Evolutionary conservation across 2,329 filamentous ascomycete species (phyloP), one percentile per base, ranked within the genome.

Genomic region (Rhynchosporium agropyri): DNA sequence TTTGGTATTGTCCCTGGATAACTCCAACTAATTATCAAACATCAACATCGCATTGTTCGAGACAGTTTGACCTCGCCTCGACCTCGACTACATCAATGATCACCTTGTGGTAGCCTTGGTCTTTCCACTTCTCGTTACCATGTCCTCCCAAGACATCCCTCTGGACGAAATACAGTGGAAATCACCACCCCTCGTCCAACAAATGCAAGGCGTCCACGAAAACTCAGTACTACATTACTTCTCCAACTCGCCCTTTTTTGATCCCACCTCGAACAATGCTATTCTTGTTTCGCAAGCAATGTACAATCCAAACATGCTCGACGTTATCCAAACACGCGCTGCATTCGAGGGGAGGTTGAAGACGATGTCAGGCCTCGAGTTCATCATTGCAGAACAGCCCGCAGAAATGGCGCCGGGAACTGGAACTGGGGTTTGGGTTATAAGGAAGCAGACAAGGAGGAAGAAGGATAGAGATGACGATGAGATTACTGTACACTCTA

Each of bases 91-190:
- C 13, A 13, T n/a, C 31, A 38, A 53, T 53, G 33, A 53, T 7
- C 1, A 15, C 15, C 3, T n/a, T 31, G 12, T 3, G 26, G 4
- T 38, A 36, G 29, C 6, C 9, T 31, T 31, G 28, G 54, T 5
- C n/a, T 46, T 36, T 20, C 15, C 28, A n/a, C 58, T 12, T 31
- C 29, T 15, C 31, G 6, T 53, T 28, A 63, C 57, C 59, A 83
- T 83, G 79, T 74, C 77, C 49, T 76, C 79, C 15, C 78, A 79
- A 70, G 82, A 84, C 0, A 79, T 81, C 1, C 81, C 83, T 6
- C 79, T 88, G 64, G 87, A 89, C 74, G 87, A 89, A 78, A 87
- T 88, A 65, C 84, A 86, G 79, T 89, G 86, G 86, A 80, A 80
- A 64, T 80, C 82, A 43, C 83, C 83, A 26, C 75, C 75, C 55